Conservation (phyloP, 495 filamentous ascomycete genomes). For the Xylaria telfairii region DNA sequence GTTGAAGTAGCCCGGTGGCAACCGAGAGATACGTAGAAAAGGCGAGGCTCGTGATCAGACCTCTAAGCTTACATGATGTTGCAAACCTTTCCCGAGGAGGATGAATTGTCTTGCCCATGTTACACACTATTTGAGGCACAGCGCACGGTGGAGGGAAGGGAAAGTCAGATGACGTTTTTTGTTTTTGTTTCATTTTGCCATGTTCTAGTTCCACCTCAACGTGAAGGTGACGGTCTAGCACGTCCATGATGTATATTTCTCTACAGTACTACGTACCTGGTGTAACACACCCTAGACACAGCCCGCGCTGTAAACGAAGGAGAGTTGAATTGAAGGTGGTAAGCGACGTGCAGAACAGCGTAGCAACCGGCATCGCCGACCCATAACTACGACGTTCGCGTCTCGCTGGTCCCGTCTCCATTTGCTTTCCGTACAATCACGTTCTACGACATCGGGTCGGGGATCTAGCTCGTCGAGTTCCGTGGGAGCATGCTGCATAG, state of each 20-base stretch:
- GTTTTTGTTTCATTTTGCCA: background rate
- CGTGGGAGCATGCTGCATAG: background rate
- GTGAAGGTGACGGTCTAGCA: background rate
- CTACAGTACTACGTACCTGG: background rate
- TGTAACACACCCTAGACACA: constrained; percentile 1
- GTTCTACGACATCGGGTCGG: background rate
- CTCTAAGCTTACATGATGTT: background rate
- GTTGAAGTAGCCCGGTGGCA: background rate
- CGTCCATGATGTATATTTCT: no score
- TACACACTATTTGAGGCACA: background rate
- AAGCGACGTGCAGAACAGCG: background rate
- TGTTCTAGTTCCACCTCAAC: background rate
- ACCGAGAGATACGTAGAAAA: background rate
- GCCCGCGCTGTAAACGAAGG: background rate
- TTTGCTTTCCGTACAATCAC: background rate
- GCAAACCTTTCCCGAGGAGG: background rate
- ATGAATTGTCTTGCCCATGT: background rate
- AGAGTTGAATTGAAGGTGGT: background rate
- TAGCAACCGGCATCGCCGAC: constrained; percentile 18
- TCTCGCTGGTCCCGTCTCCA: constrained; percentile 1
- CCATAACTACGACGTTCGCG: background rate
- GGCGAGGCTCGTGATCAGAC: background rate
- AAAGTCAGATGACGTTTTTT: background rate
- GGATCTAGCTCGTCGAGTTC: background rate
- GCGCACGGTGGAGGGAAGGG: background rate